phyloP scores from a whole-genome alignment of 176 grass and related monocot genomes.

The Carex myosuroides region DNA sequence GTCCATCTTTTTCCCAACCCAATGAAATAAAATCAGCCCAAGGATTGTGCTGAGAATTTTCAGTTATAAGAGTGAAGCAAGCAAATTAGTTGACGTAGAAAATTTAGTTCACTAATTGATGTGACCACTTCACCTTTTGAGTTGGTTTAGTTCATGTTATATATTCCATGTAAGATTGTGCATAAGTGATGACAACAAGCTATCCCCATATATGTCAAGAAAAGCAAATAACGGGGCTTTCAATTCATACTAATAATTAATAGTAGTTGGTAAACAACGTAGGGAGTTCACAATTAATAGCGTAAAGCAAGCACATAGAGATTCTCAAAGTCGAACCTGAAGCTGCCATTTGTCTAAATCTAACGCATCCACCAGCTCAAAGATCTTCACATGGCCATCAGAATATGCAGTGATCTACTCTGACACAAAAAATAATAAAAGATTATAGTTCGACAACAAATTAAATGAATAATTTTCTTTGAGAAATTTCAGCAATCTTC shows the following conservation, averaged over 20 bases:
- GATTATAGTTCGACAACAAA: neutral
- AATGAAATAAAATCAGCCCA: neutral
- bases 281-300: neutral
- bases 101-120: slow-evolving; percentile 3
- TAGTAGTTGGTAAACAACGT: neutral
- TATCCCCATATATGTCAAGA: neutral
- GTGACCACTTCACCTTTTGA: neutral
- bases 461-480: neutral
- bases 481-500: neutral
- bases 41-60: neutral
- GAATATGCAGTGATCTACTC: slow-evolving; percentile 78
- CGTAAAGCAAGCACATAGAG: neutral
- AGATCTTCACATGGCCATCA: slow-evolving; percentile 90
- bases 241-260: neutral
- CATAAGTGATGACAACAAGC: neutral
- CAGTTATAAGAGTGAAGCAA: neutral
- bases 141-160: neutral
- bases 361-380: slow-evolving; percentile 71
- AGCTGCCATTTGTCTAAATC: slow-evolving; percentile 97
- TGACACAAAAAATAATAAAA: slow-evolving; percentile 19
- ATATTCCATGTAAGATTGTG: neutral
- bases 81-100: neutral
- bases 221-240: neutral
- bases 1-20: neutral
- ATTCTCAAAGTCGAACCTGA: slow-evolving; percentile 56